These are phyloP conservation scores for Saraca asoca DNA, from an alignment of 331 rosid genomes.

Conservation along the genomic window DNA sequence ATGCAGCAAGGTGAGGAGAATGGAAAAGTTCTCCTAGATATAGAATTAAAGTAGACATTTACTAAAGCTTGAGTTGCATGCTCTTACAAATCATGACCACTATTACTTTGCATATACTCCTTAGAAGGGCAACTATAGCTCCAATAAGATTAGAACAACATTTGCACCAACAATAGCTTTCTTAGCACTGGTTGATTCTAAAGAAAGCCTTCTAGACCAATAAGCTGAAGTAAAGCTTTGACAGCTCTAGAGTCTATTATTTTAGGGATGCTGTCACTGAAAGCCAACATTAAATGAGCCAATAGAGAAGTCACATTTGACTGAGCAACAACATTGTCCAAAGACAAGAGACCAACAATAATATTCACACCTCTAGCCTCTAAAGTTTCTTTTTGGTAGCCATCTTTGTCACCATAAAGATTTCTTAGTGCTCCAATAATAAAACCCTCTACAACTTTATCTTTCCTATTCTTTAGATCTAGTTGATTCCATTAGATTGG, in stretches of 20 bases:
- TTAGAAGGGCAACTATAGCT: constrained; percentile 96
- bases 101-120: constrained; percentile 84
- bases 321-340: too few relatives aligned
- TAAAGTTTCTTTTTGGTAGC: too few relatives aligned
- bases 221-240: constrained; percentile 75
- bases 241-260: constrained; percentile 93
- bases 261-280: constrained; percentile 89
- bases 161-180: constrained; percentile 70
- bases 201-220: constrained; percentile 82
- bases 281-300: constrained; percentile 90
- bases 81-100: constrained; percentile 75
- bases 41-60: constrained; percentile 78
- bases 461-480: constrained; percentile 65
- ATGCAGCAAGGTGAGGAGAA: too few relatives aligned
- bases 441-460: too few relatives aligned
- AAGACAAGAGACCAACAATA: too few relatives aligned
- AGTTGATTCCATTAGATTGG: constrained; percentile 92
- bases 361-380: too few relatives aligned
- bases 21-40: too few relatives aligned
- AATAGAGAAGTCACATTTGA: too few relatives aligned
- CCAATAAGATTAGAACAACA: constrained; percentile 79
- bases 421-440: too few relatives aligned
- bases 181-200: constrained; percentile 70
- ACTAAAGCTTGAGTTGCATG: constrained; percentile 86
- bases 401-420: too few relatives aligned